Evolutionary conservation across 2,329 filamentous ascomycete genomes (phyloP), one percentile per base, ranked within the genome.

Genomic region (Xylaria sp.): DNA sequence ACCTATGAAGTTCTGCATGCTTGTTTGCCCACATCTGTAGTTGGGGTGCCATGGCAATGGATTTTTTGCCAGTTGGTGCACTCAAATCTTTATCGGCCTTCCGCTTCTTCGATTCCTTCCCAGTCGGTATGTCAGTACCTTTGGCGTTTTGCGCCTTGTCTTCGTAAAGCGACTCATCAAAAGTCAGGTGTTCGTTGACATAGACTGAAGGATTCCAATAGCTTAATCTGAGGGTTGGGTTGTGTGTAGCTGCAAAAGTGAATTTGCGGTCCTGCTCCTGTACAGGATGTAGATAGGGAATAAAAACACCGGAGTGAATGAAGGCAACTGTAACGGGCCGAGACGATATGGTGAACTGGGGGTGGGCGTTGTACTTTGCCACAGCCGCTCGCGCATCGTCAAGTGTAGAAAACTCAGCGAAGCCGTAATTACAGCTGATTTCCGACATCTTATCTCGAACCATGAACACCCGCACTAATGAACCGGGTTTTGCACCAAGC

Each of bases 271-370:
- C 87, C 20, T 86, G 86, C 0, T 86, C 82, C 5, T 84, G 84
- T 1, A 83, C 66, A 7, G 86, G 84, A 59, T 90, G 87, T 58
- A 91, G 84, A 51, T 92, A 90, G 0, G 92, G 92, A 13, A 94
- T 88, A 75, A 97, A 96, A 2, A 96, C 92, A 5, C 93, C 93
- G n/a, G 92, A 88, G 72, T 96, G 93, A 46, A 94, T 94, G 73
- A 92, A 93, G 51, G 88, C 91, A 28, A 93, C 85, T 11, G 87
- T 85, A 17, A 93, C 91, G 0, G 89, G 87, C 72, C 89, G 90
- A 2, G 90, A 93, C 0, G 90, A 90, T 69, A 96, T 93, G 2
- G 90, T 93, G 75, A 95, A 95, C 59, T 89, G 91, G 11, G 92
- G 88, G 33, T 90, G 88, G 40, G 89, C 90, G 46, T 88, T 88